These are phyloP conservation scores for Scleromitrula shiraiana DNA, from an alignment of 2,329 filamentous ascomycete species.

Conservation along the genomic window DNA sequence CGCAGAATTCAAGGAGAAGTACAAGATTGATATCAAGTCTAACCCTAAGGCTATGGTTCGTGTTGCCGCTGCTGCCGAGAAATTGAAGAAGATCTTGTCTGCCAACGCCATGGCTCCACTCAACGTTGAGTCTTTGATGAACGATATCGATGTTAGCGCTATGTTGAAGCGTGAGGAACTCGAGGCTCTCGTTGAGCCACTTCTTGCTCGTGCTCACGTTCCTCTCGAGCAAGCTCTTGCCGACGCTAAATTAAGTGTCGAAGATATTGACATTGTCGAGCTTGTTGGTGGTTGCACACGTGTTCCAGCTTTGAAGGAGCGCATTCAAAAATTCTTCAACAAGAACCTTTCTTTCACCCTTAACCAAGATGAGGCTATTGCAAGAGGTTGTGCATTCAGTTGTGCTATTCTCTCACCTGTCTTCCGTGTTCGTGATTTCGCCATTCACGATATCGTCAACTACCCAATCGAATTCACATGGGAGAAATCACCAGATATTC, in stretches of 20 bases:
- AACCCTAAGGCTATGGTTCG: constrained; percentile 87
- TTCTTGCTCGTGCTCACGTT: constrained; percentile 62
- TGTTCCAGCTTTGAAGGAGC: constrained; percentile 86
- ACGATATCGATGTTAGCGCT: constrained; percentile 83
- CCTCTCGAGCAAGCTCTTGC: constrained; percentile 87
- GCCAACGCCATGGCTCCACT: constrained; percentile 88
- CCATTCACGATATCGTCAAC: constrained; percentile 93
- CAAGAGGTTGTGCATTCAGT: constrained; percentile 92
- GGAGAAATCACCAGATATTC: constrained; percentile 98
- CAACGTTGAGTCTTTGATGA: constrained; percentile 98
- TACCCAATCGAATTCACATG: constrained; percentile 98
- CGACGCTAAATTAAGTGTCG: constrained; percentile 83
- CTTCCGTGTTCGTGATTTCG: constrained; percentile 97
- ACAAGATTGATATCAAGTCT: constrained; percentile 89
- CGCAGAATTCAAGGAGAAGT: constrained; percentile 94
- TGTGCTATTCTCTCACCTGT: constrained; percentile 95
- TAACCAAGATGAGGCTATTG: constrained; percentile 96
- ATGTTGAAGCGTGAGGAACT: constrained; percentile 93
- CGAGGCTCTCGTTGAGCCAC: constrained; percentile 79
- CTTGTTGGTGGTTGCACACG: constrained; percentile 91
- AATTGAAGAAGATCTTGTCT: constrained; percentile 96
- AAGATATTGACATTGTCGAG: constrained; percentile 91
- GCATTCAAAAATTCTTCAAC: constrained; percentile 83
- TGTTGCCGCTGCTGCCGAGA: constrained; percentile 83
- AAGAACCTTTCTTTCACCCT: constrained; percentile 91